phyloP scores from a whole-genome alignment of 73 alveolate species.

The Effrenium voratum region DNA sequence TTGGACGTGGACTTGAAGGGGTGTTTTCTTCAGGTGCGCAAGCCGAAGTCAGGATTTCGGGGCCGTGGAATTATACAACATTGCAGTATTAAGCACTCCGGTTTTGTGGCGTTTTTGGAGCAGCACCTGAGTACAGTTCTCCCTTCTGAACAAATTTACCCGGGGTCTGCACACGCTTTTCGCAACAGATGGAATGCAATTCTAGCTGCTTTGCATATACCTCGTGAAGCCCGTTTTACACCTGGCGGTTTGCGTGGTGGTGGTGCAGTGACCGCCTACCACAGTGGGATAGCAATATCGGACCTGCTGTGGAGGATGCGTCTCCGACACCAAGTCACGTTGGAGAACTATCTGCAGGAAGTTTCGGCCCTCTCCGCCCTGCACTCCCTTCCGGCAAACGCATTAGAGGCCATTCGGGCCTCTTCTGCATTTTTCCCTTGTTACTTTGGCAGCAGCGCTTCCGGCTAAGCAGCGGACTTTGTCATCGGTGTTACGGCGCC shows the following conservation, averaged over 20 bases:
- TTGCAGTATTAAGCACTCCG: neutral
- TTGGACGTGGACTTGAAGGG: neutral
- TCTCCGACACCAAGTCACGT: neutral
- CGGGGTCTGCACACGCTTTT: neutral
- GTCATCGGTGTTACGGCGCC: too few species aligned
- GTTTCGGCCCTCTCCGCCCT: neutral
- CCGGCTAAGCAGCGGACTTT: too few species aligned
- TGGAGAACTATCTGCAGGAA: constrained; percentile 37
- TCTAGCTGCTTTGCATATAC: neutral
- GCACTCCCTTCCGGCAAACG: too few species aligned
- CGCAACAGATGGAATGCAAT: neutral
- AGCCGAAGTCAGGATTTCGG: neutral
- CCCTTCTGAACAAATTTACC: neutral
- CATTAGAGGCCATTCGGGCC: too few species aligned
- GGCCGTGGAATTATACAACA: neutral
- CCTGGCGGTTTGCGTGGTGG: constrained; percentile 42
- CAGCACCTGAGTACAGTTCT: neutral
- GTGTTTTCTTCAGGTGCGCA: neutral
- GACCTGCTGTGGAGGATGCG: constrained; percentile 27
- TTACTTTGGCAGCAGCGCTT: too few species aligned
- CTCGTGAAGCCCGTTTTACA: neutral
- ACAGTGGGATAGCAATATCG: neutral
- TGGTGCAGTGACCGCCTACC: neutral
- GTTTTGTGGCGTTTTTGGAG: neutral
- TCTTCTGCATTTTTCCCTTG: too few species aligned